Base-by-base conservation (phyloP, 2,329 filamentous ascomycete species). In the Thermochaetoides dissita region DNA sequence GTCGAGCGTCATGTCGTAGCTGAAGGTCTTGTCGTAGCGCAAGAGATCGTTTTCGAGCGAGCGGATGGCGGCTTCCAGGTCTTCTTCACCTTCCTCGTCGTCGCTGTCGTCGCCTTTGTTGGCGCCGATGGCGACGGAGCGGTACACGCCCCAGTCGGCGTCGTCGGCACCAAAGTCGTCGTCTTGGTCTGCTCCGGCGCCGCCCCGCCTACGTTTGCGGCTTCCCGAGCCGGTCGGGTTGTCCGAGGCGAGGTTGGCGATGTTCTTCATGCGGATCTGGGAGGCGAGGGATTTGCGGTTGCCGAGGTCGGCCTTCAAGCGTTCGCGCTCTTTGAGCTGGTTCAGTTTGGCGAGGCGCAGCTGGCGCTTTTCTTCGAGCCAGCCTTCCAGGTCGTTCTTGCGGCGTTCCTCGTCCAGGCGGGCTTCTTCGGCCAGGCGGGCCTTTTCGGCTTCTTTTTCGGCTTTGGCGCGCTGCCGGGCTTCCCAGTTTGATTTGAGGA, bases 141-240 rank as follows among this genome's bases (percentile, higher is more conserved):
- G 81, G 62, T 98, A 98, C 10, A 98, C 86, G 44, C 86, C 86
- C 91, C 91, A 98, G 60, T 98, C 91, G 44, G 93, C 88, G 56
- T 98, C 91, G 59, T 98, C 89, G 39, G 88, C 88, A 43, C 91
- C 91, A 57, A 98, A 98, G 46, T 85, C 87, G 58, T 98, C 91
- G 54, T 98, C 91, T 24, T 24, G 17, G 17, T 24, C 17, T 24
- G 17, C 17, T 3, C 17, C 17, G 57, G 96, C 89, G 4, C 81
- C 84, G 7, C 86, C 87, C 11, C 88, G 79, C 10, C 86, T 72
- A 43, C 89, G 76, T 62, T 94, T 93, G 59, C 88, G 87, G 49
- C 44, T 49, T 17, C 52, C 54, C 37, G 45, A 48, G 38, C 47
- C 42, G 6, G 63, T 64, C 1, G 89, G 87, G 6, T 76, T 79